phyloP scores from a whole-genome alignment of 345 rosid species.

The Brassica napus region DNA sequence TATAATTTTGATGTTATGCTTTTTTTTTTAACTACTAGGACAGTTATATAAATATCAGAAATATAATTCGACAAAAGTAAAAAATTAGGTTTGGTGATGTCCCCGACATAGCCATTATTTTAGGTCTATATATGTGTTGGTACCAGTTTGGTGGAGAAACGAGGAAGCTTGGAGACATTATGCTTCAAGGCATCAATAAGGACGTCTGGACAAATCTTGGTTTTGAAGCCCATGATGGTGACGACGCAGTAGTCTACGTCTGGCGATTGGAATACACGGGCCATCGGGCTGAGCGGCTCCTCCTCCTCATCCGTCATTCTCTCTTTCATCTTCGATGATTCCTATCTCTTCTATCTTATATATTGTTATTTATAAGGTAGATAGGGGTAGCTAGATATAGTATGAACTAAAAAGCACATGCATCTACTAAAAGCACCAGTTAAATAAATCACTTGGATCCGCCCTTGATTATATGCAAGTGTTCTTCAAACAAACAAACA shows the following conservation, averaged over 20 bases:
- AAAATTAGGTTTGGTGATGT: neutral
- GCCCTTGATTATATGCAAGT: too few species aligned
- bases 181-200: constrained; percentile 54
- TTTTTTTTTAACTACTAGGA: too few species aligned
- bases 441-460: too few species aligned
- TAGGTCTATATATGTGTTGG: neutral
- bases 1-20: too few species aligned
- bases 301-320: neutral
- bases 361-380: neutral
- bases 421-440: too few species aligned
- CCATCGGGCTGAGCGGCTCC: constrained; percentile 57
- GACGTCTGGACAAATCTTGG: constrained; percentile 40
- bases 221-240: constrained; percentile 56
- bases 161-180: constrained; percentile 75
- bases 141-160: constrained; percentile 75
- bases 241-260: constrained; percentile 47
- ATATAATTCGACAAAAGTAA: too few species aligned
- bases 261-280: constrained; percentile 56
- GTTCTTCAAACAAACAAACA: too few species aligned
- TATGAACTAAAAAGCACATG: too few species aligned
- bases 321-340: neutral
- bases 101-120: neutral
- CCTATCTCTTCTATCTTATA: neutral
- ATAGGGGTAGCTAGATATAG: neutral
- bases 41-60: neutral